phyloP scores from a whole-genome alignment of 169 alveolate genomes.

The Nephromyces sp. region DNA sequence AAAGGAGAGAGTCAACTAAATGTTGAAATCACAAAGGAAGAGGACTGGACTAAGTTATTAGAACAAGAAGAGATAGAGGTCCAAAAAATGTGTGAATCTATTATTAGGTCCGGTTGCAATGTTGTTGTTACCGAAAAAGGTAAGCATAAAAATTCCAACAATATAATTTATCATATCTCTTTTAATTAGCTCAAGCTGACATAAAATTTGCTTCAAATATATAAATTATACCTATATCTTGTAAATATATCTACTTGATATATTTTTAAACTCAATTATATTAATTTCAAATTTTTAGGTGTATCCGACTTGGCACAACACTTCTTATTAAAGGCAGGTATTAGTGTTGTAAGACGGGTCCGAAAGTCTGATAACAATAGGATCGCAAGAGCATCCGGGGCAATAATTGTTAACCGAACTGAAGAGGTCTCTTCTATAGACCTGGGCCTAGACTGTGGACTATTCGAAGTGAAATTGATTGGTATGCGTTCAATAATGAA shows the following conservation, averaged over 20 bases:
- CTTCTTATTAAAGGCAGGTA: conserved; percentile 84
- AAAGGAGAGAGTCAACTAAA: conserved; percentile 59
- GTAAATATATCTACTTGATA: not conserved
- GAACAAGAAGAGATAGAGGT: conserved; percentile 94
- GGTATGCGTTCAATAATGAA: conserved; percentile 3
- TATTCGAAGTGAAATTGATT: conserved; percentile 71
- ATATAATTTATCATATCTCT: too few species aligned
- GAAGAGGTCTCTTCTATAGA: conserved; percentile 86
- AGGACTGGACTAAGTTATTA: conserved; percentile 85
- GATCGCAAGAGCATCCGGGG: conserved; percentile 88
- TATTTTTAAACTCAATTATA: not conserved
- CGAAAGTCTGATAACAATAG: conserved; percentile 94
- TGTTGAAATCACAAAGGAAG: conserved; percentile 92
- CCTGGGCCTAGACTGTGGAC: conserved; percentile 86
- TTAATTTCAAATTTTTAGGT: conserved; percentile 2
- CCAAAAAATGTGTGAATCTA: conserved; percentile 87
- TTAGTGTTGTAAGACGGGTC: conserved; percentile 76
- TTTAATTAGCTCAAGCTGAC: too few species aligned
- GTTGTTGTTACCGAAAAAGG: conserved; percentile 96
- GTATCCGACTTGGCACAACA: conserved; percentile 83
- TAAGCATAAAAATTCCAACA: too few species aligned
- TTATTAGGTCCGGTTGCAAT: conserved; percentile 86
- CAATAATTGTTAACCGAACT: conserved; percentile 94
- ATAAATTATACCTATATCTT: too few species aligned
- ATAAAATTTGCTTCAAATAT: too few species aligned